Conservation (phyloP, 2,329 filamentous ascomycete species). For the Plectosphaerella cucumerina region DNA sequence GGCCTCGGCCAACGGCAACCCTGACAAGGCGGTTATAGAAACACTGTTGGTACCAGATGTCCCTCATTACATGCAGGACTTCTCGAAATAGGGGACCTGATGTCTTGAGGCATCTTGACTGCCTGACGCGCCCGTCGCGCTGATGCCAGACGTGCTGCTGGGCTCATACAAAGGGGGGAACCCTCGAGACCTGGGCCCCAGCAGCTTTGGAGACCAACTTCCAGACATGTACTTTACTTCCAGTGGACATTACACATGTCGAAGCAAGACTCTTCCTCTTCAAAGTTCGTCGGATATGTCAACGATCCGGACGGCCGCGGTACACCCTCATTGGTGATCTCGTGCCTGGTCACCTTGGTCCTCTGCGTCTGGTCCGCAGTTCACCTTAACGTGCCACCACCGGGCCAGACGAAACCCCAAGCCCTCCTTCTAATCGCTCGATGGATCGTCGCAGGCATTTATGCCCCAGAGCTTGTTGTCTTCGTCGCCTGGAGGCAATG, state of each 20-base stretch:
- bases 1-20: no score
- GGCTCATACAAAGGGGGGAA: no score
- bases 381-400: slow-evolving; percentile 26
- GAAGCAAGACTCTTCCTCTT: background rate
- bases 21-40: no score
- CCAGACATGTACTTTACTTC: no score
- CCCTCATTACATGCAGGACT: no score
- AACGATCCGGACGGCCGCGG: slow-evolving; percentile 21
- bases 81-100: no score
- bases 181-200: no score
- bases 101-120: no score
- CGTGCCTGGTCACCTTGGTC: slow-evolving; percentile 24
- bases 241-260: background rate
- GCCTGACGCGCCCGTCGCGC: no score
- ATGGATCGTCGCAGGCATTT: slow-evolving; percentile 24
- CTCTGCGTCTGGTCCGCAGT: slow-evolving; percentile 29
- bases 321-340: slow-evolving; percentile 22
- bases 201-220: no score
- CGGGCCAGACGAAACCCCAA: slow-evolving; percentile 2
- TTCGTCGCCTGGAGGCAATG: slow-evolving; percentile 22
- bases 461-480: slow-evolving; percentile 25
- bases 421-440: slow-evolving; percentile 9
- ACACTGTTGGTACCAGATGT: no score
- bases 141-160: no score
- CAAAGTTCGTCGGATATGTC: background rate